Evolutionary conservation across 495 filamentous ascomycete species (phyloP), one percentile per base, ranked within the genome.

Genomic region (Penicillium daleae): DNA sequence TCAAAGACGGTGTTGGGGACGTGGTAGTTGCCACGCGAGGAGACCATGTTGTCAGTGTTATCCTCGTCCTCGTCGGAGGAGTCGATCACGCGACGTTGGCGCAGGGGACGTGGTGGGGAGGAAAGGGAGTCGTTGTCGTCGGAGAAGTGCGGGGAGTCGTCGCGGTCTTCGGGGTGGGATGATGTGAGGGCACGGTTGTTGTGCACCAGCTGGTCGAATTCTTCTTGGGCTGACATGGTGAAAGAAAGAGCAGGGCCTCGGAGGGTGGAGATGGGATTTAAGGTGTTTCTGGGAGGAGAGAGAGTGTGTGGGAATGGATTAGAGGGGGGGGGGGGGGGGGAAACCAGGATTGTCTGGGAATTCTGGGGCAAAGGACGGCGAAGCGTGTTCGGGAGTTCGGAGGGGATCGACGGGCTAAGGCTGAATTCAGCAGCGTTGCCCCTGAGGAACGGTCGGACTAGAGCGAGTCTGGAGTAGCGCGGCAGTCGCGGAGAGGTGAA

Each of bases 201-300:
- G 67, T 81, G 79, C 58, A 93, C 79, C 65, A 96, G 82, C 57
- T 79, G 77, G 71, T 92, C 84, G 82, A 93, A 93, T 81, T 97
- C 93, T 78, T 93, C 88, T 79, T 96, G 90, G 46, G 92, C 92
- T 39, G 75, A 81, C 87, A 90, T 91, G 58, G 32, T 86, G 81
- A 74, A 69, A 69, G 64, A 52, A 52, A 52, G 49, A 52, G 29
- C 26, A 13, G 32, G 27, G n/a, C 5, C 49, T 27, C n/a, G 44
- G 49, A 27, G 69, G 66, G 58, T 32, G 32, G 32, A 44, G 31
- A 40, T 42, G 31, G 32, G 57, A 58, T 66, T 65, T 73, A 63
- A 61, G 50, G 56, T n/a, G n/a, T n/a, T n/a, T 27, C 29, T 35
- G 17, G 7, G 26, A 15, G 27, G 19, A n/a, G 53, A 39, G 19